Percentiles rank a stretch among this genome's conserved stretches.
Evolutionary conservation across 1,284 basidiomycete genomes (phyloP).

Genomic region (Leccinum fuscescens): DNA sequence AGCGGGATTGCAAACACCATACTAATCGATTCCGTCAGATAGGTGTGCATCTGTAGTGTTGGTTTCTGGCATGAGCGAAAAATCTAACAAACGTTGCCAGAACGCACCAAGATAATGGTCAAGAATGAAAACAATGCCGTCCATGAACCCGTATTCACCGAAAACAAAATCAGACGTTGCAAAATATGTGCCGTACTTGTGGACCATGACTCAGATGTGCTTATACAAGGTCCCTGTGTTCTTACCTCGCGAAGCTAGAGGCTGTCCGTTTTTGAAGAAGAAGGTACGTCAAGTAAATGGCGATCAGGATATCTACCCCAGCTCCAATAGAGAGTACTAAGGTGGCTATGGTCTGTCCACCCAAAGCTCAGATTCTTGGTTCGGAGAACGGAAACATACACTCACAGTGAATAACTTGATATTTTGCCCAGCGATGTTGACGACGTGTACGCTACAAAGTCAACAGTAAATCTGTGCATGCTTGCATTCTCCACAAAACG

Average conservation of each 20-base stretch:
- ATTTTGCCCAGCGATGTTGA: neutral
- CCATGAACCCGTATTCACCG: slow-evolving; percentile 14
- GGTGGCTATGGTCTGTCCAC: neutral
- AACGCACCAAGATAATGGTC: too few relatives aligned
- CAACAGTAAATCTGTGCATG: neutral
- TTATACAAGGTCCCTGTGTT: neutral
- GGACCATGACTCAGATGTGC: neutral
- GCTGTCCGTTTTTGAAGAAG: slow-evolving; percentile 5
- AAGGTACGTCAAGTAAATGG: slow-evolving; percentile 2
- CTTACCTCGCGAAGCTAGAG: neutral
- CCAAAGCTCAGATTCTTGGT: neutral
- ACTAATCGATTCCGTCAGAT: neutral
- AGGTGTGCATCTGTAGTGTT: neutral
- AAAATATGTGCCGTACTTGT: slow-evolving; percentile 10
- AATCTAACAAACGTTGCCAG: too few relatives aligned
- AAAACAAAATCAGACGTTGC: slow-evolving; percentile 11
- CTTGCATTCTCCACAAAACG: neutral
- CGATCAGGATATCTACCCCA: slow-evolving; percentile 10
- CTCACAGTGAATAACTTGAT: neutral
- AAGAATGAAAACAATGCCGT: neutral
- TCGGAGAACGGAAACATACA: neutral
- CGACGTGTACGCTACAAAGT: neutral
- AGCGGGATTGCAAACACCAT: slow-evolving; percentile 1
- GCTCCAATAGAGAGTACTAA: neutral
- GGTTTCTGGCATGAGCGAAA: neutral